Percentiles rank a stretch among this genome's conserved stretches.
These are phyloP conservation scores for Paspalum vaginatum DNA, from an alignment of 176 grass and related monocot genomes.

Conservation along the genomic window DNA sequence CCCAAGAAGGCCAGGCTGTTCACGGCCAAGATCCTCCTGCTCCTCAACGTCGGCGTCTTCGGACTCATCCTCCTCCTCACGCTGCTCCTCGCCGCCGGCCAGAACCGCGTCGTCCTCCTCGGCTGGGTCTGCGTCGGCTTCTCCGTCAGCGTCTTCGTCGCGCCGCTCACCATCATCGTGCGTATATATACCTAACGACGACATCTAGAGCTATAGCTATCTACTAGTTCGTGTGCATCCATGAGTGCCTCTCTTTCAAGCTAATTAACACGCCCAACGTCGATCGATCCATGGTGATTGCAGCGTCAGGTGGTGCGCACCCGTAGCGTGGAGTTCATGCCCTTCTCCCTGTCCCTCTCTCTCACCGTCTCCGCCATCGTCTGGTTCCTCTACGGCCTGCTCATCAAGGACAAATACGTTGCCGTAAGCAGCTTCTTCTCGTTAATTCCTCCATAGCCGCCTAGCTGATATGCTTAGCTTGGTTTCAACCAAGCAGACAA, in stretches of 20 bases:
- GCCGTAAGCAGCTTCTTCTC: constrained; percentile 39
- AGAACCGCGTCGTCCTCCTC: constrained; percentile 44
- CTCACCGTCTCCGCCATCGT: constrained; percentile 71
- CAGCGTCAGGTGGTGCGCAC: constrained; percentile 81
- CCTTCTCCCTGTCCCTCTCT: constrained; percentile 78
- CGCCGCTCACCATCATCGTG: constrained; percentile 79
- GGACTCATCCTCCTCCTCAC: constrained; percentile 73
- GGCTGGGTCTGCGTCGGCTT: constrained; percentile 89
- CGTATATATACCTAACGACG: background rate
- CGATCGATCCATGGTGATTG: background rate
- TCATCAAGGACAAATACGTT: constrained; percentile 82
- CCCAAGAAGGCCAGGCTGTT: constrained; percentile 66
- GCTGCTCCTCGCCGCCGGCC: constrained; percentile 38
- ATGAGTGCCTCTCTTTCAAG: background rate
- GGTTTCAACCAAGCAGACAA: background rate
- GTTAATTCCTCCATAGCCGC: too few relatives aligned
- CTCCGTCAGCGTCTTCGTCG: constrained; percentile 77
- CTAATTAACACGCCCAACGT: too few relatives aligned
- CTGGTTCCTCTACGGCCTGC: constrained; percentile 86
- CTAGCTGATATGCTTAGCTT: too few relatives aligned
- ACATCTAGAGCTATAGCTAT: too few relatives aligned
- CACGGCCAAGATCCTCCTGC: constrained; percentile 61
- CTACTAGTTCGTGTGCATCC: too few relatives aligned
- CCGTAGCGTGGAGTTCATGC: constrained; percentile 89
- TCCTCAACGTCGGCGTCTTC: constrained; percentile 64